Conservation (phyloP, 2,329 filamentous ascomycete species). For the Beauveria varroae region DNA sequence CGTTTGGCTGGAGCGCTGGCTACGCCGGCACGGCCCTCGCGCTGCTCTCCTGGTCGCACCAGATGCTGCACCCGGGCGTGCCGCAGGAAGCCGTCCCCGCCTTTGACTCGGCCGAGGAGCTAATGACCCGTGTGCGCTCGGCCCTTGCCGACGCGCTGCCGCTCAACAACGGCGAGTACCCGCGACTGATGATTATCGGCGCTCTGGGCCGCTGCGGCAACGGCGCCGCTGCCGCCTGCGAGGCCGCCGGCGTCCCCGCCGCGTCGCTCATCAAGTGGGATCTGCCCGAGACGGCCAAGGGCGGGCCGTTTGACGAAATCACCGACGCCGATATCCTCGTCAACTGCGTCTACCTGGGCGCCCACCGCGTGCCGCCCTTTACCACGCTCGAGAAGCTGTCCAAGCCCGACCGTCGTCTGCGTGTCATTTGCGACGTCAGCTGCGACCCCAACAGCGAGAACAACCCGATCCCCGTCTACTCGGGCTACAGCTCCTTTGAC, state of each 20-base stretch:
- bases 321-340: constrained; percentile 65
- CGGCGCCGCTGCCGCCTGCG: constrained; percentile 73
- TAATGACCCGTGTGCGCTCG: constrained; percentile 38
- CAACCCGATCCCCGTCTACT: constrained; percentile 67
- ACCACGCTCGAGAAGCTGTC: constrained; percentile 56
- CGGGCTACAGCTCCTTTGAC: constrained; percentile 71
- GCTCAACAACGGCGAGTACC: constrained; percentile 56
- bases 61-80: constrained; percentile 62
- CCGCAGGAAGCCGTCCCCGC: constrained; percentile 34
- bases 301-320: constrained; percentile 71
- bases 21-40: constrained; percentile 69
- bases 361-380: constrained; percentile 52
- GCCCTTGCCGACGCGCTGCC: constrained; percentile 67
- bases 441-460: constrained; percentile 64
- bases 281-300: constrained; percentile 64
- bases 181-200: constrained; percentile 77
- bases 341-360: constrained; percentile 77
- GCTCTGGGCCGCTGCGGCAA: constrained; percentile 75
- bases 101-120: constrained; percentile 5
- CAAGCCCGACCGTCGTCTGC: constrained; percentile 57
- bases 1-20: constrained; percentile 68
- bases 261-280: constrained; percentile 57
- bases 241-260: constrained; percentile 53
- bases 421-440: constrained; percentile 69
- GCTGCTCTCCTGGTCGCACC: constrained; percentile 75